Conservation (phyloP, 352 stramenopile genomes). For the Pythium sp. region DNA sequence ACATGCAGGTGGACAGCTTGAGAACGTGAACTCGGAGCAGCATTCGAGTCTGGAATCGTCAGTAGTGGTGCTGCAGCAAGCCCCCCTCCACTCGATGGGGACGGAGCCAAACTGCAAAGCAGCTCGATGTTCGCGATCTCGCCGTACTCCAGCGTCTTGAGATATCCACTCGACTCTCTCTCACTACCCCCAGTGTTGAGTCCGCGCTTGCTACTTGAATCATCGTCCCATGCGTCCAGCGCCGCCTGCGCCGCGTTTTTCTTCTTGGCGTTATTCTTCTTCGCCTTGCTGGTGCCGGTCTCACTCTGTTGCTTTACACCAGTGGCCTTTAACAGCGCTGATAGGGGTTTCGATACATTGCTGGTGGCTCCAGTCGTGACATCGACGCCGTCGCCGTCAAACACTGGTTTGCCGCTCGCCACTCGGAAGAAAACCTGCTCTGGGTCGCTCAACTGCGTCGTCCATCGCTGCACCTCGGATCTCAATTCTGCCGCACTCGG, state of each 20-base stretch:
- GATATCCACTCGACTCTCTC: conserved; percentile 7
- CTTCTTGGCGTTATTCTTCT: conserved; percentile 28
- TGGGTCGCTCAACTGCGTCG: conserved; percentile 22
- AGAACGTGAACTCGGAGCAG: neutral
- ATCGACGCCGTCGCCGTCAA: conserved; percentile 33
- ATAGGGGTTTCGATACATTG: neutral
- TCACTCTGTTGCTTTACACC: conserved; percentile 15
- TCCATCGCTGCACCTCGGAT: conserved; percentile 30
- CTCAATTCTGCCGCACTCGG: conserved; percentile 16
- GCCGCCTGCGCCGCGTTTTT: conserved; percentile 20
- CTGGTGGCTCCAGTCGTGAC: conserved; percentile 6
- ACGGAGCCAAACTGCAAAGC: conserved; percentile 33
- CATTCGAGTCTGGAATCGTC: conserved; percentile 23
- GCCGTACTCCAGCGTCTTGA: conserved; percentile 54
- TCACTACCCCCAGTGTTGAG: neutral
- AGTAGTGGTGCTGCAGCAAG: conserved; percentile 25
- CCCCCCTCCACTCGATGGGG: conserved; percentile 6
- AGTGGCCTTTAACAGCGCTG: conserved; percentile 4
- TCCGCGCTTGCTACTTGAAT: neutral
- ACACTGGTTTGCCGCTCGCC: conserved; percentile 23
- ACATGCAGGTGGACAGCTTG: conserved; percentile 23
- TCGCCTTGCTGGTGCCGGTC: conserved; percentile 31
- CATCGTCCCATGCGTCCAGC: conserved; percentile 16
- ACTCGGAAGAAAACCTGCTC: conserved; percentile 38
- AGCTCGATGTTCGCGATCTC: conserved; percentile 48